Percentiles rank a stretch among this genome's conserved stretches.
These are phyloP conservation scores for Pulveroboletus sp. DNA, from an alignment of 768 basidiomycete genomes.

Conservation along the genomic window DNA sequence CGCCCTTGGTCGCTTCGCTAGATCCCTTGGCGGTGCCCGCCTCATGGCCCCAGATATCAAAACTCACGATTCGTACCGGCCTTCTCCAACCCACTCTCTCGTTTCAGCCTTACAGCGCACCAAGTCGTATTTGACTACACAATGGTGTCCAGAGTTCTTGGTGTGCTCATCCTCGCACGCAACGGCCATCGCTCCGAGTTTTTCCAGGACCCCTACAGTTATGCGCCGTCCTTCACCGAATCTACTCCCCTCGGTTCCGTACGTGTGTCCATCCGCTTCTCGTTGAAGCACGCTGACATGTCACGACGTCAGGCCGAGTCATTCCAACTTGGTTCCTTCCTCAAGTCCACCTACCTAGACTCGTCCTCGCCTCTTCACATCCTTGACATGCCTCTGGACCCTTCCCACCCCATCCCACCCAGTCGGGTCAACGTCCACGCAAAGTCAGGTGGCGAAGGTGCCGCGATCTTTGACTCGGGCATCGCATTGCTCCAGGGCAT, in stretches of 20 bases:
- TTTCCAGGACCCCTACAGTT: conserved; percentile 68
- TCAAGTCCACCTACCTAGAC: conserved; percentile 66
- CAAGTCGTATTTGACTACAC: conserved; percentile 16
- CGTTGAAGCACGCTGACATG: conserved; percentile 5
- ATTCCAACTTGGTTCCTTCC: conserved; percentile 54
- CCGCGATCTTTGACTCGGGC: conserved; percentile 78
- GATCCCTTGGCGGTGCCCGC: conserved; percentile 27
- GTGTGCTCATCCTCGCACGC: conserved; percentile 71
- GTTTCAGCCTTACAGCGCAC: neutral
- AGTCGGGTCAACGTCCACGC: conserved; percentile 69
- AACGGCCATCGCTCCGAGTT: conserved; percentile 71
- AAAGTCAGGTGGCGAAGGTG: conserved; percentile 78
- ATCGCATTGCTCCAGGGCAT: conserved; percentile 80
- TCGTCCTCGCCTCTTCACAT: conserved; percentile 65
- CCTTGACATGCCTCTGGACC: conserved; percentile 61
- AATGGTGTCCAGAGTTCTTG: conserved; percentile 46
- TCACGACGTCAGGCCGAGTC: conserved; percentile 55
- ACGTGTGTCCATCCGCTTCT: conserved; percentile 15
- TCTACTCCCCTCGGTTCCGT: conserved; percentile 79
- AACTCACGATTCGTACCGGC: conserved; percentile 17
- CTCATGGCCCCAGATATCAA: conserved; percentile 29
- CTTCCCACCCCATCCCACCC: conserved; percentile 53
- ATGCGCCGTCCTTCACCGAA: conserved; percentile 58
- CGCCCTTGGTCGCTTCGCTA: conserved; percentile 29
- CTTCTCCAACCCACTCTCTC: conserved; percentile 12